Conservation (phyloP, 2,329 filamentous ascomycete species). For the Zasmidium angulare region DNA sequence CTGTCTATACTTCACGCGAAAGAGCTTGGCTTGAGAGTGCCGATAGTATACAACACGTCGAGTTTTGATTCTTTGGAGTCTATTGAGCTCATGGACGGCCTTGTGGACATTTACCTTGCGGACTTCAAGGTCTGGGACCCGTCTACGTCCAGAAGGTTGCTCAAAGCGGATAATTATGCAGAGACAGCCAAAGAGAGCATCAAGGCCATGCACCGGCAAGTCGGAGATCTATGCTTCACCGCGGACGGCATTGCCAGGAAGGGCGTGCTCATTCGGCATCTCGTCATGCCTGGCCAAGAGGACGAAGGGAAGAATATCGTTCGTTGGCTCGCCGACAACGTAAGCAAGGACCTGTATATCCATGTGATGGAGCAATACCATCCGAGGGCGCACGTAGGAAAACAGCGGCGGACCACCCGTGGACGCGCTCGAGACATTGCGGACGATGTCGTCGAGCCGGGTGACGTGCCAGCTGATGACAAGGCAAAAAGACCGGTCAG, state of each 20-base stretch:
- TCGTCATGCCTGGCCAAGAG: slow-evolving; percentile 81
- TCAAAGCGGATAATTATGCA: slow-evolving; percentile 78
- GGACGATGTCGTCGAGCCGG: slow-evolving; percentile 30
- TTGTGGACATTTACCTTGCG: slow-evolving; percentile 84
- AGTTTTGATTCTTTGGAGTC: slow-evolving; percentile 75
- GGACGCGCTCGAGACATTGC: slow-evolving; percentile 28
- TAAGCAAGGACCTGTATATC: slow-evolving; percentile 74
- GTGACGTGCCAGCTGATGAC: slow-evolving; percentile 26
- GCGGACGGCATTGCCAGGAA: slow-evolving; percentile 76
- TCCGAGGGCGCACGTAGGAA: slow-evolving; percentile 78
- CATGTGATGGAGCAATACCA: slow-evolving; percentile 90
- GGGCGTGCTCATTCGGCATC: slow-evolving; percentile 72
- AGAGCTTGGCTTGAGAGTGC: slow-evolving; percentile 67
- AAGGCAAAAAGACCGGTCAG: slow-evolving; percentile 51
- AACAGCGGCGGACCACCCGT: slow-evolving; percentile 49
- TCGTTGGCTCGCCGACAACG: slow-evolving; percentile 69
- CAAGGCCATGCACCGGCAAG: slow-evolving; percentile 75
- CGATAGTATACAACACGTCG: slow-evolving; percentile 83
- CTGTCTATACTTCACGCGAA: slow-evolving; percentile 72
- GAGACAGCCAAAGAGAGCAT: slow-evolving; percentile 72
- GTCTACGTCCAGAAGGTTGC: slow-evolving; percentile 64
- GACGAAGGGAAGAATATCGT: slow-evolving; percentile 73
- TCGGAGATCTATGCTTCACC: slow-evolving; percentile 81
- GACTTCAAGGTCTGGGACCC: slow-evolving; percentile 82
- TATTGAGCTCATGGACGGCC: slow-evolving; percentile 69